Evolutionary conservation across 495 filamentous ascomycete genomes (phyloP).

Genomic region (Tuber aestivum): DNA sequence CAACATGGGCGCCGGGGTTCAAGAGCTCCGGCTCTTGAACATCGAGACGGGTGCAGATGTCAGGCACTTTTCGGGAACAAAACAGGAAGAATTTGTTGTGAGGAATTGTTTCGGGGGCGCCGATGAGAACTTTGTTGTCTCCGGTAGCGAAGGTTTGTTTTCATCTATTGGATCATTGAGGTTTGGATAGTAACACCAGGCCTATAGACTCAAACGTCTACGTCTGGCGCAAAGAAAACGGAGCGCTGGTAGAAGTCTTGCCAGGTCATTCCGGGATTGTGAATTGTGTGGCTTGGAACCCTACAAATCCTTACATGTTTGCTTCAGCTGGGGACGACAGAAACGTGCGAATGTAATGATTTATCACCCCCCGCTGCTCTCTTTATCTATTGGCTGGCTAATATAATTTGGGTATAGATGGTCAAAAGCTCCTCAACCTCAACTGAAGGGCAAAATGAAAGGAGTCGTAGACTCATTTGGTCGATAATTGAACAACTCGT

Average conservation of each 20-base stretch:
- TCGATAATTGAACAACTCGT: constrained; percentile 24
- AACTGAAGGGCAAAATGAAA: constrained; percentile 42
- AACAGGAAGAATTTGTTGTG: constrained; percentile 67
- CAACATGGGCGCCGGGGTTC: constrained; percentile 60
- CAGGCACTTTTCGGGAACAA: constrained; percentile 66
- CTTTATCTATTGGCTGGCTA: background rate
- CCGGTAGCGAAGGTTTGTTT: constrained; percentile 75
- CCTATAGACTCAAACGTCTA: constrained; percentile 65
- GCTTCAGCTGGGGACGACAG: constrained; percentile 86
- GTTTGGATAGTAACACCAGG: constrained; percentile 31
- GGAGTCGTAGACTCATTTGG: constrained; percentile 28
- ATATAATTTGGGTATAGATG: constrained; percentile 28
- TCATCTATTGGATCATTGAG: constrained; percentile 9
- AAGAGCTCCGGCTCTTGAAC: constrained; percentile 66
- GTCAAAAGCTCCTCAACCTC: constrained; percentile 40
- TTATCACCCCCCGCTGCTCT: background rate
- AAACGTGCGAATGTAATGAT: constrained; percentile 74
- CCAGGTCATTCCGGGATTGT: constrained; percentile 74
- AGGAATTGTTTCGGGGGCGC: constrained; percentile 81
- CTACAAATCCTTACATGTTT: constrained; percentile 73
- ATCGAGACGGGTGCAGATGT: constrained; percentile 67
- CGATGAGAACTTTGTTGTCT: constrained; percentile 80
- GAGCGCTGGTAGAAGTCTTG: constrained; percentile 64
- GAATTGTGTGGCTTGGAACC: constrained; percentile 91
- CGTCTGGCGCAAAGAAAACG: constrained; percentile 85